Base-by-base conservation (phyloP, 768 basidiomycete species). In the Termitomyces sp. region DNA sequence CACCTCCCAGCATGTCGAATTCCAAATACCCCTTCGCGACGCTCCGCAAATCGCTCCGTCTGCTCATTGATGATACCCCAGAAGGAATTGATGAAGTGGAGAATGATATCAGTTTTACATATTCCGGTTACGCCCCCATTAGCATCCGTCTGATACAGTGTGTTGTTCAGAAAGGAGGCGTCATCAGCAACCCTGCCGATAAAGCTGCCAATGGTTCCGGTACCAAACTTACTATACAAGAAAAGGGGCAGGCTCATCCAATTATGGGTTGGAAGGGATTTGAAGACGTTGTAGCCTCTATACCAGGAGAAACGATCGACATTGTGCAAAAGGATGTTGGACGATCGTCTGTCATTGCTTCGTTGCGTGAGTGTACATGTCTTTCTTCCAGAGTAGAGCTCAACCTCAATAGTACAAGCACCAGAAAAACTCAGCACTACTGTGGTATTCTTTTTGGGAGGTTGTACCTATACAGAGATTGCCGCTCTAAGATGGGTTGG, bases 221-320 rank as follows among this genome's bases (percentile, higher is more conserved):
- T 53, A 66, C 67, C n/a, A 74, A 70, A 45, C 63, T 42, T 40
- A 19, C 64, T 53, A 60, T 69, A n/a, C 62, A 69, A 26, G 75
- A 73, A 52, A 86, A 84, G 67, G 77, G 89, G 41, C 87, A 85
- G 66, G 94, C 94, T 1, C 94, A 97, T 70, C 89, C 93, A 2
- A 89, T 99, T 57, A 83, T 89, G 9, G 96, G 96, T 2, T 99
- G 96, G 95, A 96, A 91, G 70, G 96, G 94, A 23, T 94, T 99
- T 66, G 97, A 98, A 70, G 96, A 98, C 64, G 82, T 91, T 14
- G 68, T 97, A 21, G 80, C 81, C 37, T 77, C 79, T 53, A 85
- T 98, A 54, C 91, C 94, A 0, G 97, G 97, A 2, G 83, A 85
- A 66, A 90, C 87, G 21, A 82, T 97, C 42, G 95, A 99, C 70